These are phyloP conservation scores for Backusella morwellensis DNA, from an alignment of 192 early-diverging fungal genomes.

Conservation along the genomic window DNA sequence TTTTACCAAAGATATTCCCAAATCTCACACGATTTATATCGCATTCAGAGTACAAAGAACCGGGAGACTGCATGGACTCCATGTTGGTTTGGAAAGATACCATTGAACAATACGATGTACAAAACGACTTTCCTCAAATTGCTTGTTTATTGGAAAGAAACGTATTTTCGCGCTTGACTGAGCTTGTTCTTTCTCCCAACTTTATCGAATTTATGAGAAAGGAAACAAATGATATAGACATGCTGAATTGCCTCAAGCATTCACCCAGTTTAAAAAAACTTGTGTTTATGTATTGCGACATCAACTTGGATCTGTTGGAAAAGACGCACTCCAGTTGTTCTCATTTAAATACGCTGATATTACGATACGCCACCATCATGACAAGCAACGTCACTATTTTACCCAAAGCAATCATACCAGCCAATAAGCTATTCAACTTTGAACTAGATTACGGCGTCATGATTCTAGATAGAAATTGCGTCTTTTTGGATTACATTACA, in stretches of 20 bases:
- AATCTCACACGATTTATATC: not conserved
- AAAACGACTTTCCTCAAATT: not conserved
- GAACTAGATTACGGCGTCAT: not conserved
- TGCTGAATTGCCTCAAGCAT: not conserved
- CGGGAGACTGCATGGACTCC: not conserved
- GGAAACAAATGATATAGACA: not conserved
- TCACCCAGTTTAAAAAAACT: not conserved
- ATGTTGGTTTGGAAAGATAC: not conserved
- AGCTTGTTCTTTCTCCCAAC: not conserved
- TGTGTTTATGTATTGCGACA: not conserved
- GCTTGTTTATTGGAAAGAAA: not conserved
- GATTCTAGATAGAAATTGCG: not conserved
- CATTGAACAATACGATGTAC: not conserved
- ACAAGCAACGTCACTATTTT: not conserved
- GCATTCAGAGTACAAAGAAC: not conserved
- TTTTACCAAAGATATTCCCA: not conserved
- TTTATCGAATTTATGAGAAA: not conserved
- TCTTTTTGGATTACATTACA: not conserved
- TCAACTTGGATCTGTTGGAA: not conserved
- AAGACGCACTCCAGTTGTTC: not conserved
- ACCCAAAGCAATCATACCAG: not conserved
- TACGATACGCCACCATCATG: not conserved
- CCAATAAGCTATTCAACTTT: not conserved
- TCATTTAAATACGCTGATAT: not conserved
- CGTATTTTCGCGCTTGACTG: not conserved